Conservation (phyloP, 73 alveolate species). For the Symbiodinium natans region DNA sequence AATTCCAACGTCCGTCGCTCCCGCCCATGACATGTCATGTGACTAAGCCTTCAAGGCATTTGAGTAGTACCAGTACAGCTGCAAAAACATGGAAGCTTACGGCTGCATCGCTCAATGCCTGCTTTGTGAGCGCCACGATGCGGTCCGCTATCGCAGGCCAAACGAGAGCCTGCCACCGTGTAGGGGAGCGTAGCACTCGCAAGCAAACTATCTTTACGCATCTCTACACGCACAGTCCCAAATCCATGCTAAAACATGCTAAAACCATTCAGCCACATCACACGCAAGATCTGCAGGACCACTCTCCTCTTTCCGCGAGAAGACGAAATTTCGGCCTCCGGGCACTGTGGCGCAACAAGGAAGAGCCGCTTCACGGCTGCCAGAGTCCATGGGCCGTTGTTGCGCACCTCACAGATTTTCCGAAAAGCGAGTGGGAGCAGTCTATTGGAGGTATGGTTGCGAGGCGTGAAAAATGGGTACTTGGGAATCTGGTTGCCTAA, state of each 20-base stretch:
- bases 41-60: too few species aligned
- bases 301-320: too few species aligned
- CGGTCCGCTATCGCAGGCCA: slow-evolving; percentile 82
- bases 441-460: too few species aligned
- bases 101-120: slow-evolving; percentile 22
- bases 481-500: too few species aligned
- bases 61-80: too few species aligned
- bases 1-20: too few species aligned
- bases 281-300: not conserved
- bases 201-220: not conserved
- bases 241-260: too few species aligned
- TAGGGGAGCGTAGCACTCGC: not conserved
- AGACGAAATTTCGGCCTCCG: slow-evolving; percentile 47
- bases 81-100: too few species aligned
- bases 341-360: slow-evolving; percentile 84
- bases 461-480: too few species aligned
- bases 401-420: slow-evolving; percentile 31
- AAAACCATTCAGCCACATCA: too few species aligned
- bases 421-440: too few species aligned
- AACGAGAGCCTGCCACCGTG: slow-evolving; percentile 15
- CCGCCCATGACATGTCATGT: too few species aligned
- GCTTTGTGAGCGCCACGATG: slow-evolving; percentile 54
- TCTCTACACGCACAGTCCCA: not conserved
- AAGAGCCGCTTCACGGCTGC: slow-evolving; percentile 70
- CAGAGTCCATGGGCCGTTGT: slow-evolving; percentile 30